Percentiles rank a stretch among this genome's conserved stretches.
Conservation (phyloP, 148 eudicot genomes). For the Nepenthes gracilis region DNA sequence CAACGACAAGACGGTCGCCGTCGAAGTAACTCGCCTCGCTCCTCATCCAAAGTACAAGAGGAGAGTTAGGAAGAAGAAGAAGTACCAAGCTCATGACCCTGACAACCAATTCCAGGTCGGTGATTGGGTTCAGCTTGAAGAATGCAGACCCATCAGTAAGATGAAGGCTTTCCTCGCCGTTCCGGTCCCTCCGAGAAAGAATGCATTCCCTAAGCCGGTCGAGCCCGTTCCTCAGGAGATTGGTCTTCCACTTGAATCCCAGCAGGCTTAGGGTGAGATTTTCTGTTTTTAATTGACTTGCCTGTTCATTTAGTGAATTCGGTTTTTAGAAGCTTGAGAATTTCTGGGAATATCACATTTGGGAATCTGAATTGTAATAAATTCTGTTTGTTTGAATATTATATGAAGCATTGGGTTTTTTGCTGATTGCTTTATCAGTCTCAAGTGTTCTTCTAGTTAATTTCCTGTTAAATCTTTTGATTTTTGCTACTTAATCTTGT, state of each 20-base stretch:
- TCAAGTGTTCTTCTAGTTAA: too few relatives aligned
- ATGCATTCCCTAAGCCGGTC: conserved; percentile 4
- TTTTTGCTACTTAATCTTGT: too few relatives aligned
- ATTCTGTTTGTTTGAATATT: too few relatives aligned
- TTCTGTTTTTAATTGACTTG: too few relatives aligned
- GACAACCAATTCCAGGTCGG: conserved; percentile 66
- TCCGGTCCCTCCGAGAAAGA: conserved; percentile 12
- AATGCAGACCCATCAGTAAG: conserved; percentile 71
- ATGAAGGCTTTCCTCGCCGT: conserved; percentile 58
- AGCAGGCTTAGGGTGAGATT: conserved; percentile 7
- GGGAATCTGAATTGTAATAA: too few relatives aligned
- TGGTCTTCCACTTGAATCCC: conserved; percentile 47
- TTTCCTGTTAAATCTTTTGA: too few relatives aligned
- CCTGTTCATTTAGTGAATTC: too few relatives aligned
- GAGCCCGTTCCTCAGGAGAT: conserved; percentile 19
- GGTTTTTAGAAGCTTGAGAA: too few relatives aligned
- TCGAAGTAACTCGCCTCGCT: conserved; percentile 59
- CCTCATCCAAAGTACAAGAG: conserved; percentile 82
- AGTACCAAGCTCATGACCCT: conserved; percentile 78
- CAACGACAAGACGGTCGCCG: conserved; percentile 71
- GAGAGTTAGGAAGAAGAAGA: conserved; percentile 66
- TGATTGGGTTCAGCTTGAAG: conserved; percentile 60
- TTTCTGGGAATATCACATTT: too few relatives aligned
- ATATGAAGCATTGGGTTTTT: too few relatives aligned
- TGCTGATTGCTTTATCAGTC: too few relatives aligned